These are phyloP conservation scores for Lecanosticta acicola DNA, from an alignment of 2,329 filamentous ascomycete species.

Conservation along the genomic window DNA sequence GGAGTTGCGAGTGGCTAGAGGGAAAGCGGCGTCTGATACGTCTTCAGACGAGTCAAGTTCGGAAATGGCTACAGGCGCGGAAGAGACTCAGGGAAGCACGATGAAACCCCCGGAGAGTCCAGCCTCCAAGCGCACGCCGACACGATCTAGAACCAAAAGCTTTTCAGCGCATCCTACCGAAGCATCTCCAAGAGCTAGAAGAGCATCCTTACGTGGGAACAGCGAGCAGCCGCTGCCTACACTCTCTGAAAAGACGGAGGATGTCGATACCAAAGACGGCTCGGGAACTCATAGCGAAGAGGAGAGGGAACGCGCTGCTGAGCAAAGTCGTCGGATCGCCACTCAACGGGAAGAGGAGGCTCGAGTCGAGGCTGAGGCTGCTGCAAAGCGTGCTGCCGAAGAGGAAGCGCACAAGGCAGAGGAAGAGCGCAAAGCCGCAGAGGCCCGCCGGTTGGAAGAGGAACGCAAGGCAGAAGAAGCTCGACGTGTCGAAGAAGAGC, in stretches of 20 bases:
- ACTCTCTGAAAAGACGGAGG: constrained; percentile 22
- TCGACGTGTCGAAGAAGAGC: constrained; percentile 23
- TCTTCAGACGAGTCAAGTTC: constrained; percentile 25
- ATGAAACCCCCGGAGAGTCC: constrained; percentile 29
- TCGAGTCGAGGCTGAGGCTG: constrained; percentile 22
- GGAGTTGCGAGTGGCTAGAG: constrained; percentile 32
- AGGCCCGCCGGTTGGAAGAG: constrained; percentile 21
- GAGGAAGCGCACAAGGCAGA: constrained; percentile 14
- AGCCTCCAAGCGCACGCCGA: constrained; percentile 19
- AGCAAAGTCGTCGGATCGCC: constrained; percentile 10
- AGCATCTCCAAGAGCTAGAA: constrained; percentile 19
- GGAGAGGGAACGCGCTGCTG: constrained; percentile 16
- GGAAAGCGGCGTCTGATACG: constrained; percentile 26
- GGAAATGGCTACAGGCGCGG: constrained; percentile 17
- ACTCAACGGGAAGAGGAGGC: constrained; percentile 20
- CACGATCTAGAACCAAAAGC: constrained; percentile 27
- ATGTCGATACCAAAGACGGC: constrained; percentile 14
- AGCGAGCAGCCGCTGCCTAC: constrained; percentile 20
- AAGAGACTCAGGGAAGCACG: constrained; percentile 11
- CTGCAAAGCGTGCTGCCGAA: constrained; percentile 17
- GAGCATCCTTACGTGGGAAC: constrained; percentile 24
- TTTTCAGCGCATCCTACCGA: constrained; percentile 21
- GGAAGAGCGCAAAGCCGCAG: constrained; percentile 13
- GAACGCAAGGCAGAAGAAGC: constrained; percentile 17
- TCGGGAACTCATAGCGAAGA: constrained; percentile 12